Base-by-base conservation (phyloP, 805 yeast species). In the Cyberlindnera samutprakarnensis region DNA sequence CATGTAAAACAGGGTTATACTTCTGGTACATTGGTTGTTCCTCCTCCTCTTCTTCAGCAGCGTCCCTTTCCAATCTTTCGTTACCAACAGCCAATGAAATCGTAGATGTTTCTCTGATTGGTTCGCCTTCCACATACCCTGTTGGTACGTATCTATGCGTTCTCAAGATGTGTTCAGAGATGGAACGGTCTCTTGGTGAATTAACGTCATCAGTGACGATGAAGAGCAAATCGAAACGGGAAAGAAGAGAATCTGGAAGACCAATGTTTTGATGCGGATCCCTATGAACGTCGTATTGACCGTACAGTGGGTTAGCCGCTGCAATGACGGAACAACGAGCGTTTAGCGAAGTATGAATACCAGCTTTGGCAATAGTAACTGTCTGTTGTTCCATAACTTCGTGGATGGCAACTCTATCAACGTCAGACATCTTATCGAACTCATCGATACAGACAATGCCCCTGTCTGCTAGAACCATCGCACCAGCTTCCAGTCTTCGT, bases 341-440 rank as follows among this genome's bases (percentile, higher is more conserved):
- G 54, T 90, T 90, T 46, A 90, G 69, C 6, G 97, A 82, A 3
- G 97, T 88, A 57, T 90, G 96, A 49, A 90, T 90, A 42, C 98
- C 98, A 5, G 97, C 98, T 57, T 90, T 90, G 32, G 97, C 95
- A 51, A 90, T 88, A 3, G 97, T 88, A 18, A 90, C 96, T 0
- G 98, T 92, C 59, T 92, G 98, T 62, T 92, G 98, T 64, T 92
- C 98, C 98, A 92, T 92, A 30, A 92, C 98, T 70, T 92, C 98
- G 61, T 92, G 98, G 51, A 92, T 92, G 2, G 97, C 97, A 32
- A 92, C 97, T 54, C 98, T 73, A 63, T 92, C 98, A 18, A 78
- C 75, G 57, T 92, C 98, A 41, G 84, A 79, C 98, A 92, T 92
- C 61, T 92, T 92, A 63, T 90, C 98, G 53, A 92, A 92, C 66